These are phyloP conservation scores for Coniella vitis DNA, from an alignment of 2,329 filamentous ascomycete genomes.

Conservation along the genomic window DNA sequence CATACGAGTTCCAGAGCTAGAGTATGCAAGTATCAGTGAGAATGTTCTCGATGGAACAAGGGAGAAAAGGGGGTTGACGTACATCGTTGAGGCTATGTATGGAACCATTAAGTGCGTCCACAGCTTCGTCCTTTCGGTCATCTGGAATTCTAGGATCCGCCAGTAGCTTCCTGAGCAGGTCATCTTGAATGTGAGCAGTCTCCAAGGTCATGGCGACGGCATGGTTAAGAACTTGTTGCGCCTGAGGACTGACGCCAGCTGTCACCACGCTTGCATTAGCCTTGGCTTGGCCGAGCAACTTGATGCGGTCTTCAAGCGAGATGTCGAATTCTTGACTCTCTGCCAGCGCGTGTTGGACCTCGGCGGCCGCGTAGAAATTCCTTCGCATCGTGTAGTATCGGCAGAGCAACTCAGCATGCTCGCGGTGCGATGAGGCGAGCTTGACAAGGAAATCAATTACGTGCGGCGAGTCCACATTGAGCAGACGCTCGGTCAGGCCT, in stretches of 20 bases:
- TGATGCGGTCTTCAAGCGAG: constrained; percentile 77
- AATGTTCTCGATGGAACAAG: constrained; percentile 1
- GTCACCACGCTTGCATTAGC: constrained; percentile 85
- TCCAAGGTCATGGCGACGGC: constrained; percentile 82
- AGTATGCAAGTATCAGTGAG: not conserved
- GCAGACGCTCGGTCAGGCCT: constrained; percentile 76
- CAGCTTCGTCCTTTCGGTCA: constrained; percentile 57
- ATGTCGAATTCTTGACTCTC: constrained; percentile 69
- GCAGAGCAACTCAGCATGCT: constrained; percentile 86
- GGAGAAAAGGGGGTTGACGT: constrained; percentile 31
- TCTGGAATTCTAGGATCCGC: constrained; percentile 62
- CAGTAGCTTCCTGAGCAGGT: constrained; percentile 71
- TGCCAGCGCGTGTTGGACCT: constrained; percentile 77
- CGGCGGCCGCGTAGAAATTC: constrained; percentile 78
- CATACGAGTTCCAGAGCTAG: constrained; percentile 87
- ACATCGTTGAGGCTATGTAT: constrained; percentile 72
- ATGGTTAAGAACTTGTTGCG: constrained; percentile 78
- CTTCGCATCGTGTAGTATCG: constrained; percentile 82
- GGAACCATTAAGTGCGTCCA: constrained; percentile 65
- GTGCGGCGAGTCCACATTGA: constrained; percentile 77
- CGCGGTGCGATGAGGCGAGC: constrained; percentile 63
- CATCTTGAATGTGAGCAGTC: constrained; percentile 90
- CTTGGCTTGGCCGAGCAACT: constrained; percentile 83
- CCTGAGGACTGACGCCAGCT: constrained; percentile 67
- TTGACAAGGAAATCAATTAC: constrained; percentile 81